Conservation (phyloP, 768 basidiomycete species). For the Gloeophyllum trabeum region DNA sequence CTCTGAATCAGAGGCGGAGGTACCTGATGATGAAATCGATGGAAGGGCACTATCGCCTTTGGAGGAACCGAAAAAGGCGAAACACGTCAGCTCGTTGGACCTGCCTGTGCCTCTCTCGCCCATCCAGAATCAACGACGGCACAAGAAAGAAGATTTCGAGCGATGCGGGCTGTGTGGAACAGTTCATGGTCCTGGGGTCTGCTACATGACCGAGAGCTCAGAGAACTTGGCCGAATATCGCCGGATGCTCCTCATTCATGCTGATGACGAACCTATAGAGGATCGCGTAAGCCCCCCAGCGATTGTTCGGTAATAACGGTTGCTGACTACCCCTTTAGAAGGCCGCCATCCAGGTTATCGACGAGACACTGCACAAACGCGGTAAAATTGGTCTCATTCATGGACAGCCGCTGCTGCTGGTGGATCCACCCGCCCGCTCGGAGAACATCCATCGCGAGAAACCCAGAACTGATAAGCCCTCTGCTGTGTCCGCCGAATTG, state of each 20-base stretch:
- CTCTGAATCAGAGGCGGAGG: too few relatives aligned
- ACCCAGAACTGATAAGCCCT: conserved; percentile 6
- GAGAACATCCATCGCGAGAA: conserved; percentile 10
- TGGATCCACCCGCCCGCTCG: conserved; percentile 21
- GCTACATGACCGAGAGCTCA: conserved; percentile 55
- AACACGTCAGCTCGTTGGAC: too few relatives aligned
- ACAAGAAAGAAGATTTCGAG: conserved; percentile 9
- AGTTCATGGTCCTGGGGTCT: conserved; percentile 36
- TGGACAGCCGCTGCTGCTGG: conserved; percentile 53
- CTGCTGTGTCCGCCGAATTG: neutral
- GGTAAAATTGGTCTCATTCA: conserved; percentile 45
- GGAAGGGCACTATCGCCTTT: too few relatives aligned
- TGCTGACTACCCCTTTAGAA: conserved; percentile 24
- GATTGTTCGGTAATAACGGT: neutral
- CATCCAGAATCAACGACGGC: neutral
- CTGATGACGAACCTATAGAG: conserved; percentile 58
- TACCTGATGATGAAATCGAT: too few relatives aligned
- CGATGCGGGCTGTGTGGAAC: conserved; percentile 54
- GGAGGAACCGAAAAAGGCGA: too few relatives aligned
- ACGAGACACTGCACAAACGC: conserved; percentile 44
- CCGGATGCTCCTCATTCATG: conserved; percentile 48
- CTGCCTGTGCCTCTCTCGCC: neutral
- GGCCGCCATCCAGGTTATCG: conserved; percentile 61
- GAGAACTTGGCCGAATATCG: conserved; percentile 63
- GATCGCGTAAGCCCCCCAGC: conserved; percentile 34